Evolutionary conservation across 2,329 filamentous ascomycete genomes (phyloP).

Genomic region (Xylaria digitata): DNA sequence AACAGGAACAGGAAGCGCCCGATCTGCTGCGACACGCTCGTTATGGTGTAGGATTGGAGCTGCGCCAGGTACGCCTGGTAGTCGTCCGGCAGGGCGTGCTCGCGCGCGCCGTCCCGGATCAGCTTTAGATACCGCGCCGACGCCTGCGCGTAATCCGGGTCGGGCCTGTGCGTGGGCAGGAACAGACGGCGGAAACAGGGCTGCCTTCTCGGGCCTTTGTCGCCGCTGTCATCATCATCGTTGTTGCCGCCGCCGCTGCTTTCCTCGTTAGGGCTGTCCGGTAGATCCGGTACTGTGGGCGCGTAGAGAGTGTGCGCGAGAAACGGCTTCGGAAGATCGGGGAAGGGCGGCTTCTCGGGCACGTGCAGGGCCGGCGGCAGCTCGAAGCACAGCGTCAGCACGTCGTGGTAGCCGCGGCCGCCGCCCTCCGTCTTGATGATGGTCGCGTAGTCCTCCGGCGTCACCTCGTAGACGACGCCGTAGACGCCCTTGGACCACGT

Average conservation of each 20-base stretch:
- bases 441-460: constrained; percentile 79
- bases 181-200: constrained; percentile 61
- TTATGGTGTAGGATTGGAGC: constrained; percentile 77
- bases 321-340: constrained; percentile 70
- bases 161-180: constrained; percentile 64
- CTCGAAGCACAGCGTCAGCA: constrained; percentile 80
- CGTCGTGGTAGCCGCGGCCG: constrained; percentile 84
- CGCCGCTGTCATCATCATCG: constrained; percentile 28
- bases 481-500: constrained; percentile 85
- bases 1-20: constrained; percentile 72
- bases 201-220: constrained; percentile 47
- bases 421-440: constrained; percentile 94
- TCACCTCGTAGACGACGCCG: constrained; percentile 96
- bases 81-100: constrained; percentile 81
- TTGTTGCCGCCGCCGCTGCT: not conserved
- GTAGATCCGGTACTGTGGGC: constrained; percentile 60
- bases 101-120: constrained; percentile 79
- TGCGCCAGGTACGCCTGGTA: constrained; percentile 79
- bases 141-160: constrained; percentile 80
- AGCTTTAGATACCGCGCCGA: constrained; percentile 86
- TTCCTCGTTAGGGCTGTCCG: constrained; percentile 28
- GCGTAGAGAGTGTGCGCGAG: constrained; percentile 87
- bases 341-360: constrained; percentile 69
- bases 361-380: constrained; percentile 70
- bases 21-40: constrained; percentile 71